Conservation (phyloP, 2,329 filamentous ascomycete genomes). For the Xylariaceae sp. region DNA sequence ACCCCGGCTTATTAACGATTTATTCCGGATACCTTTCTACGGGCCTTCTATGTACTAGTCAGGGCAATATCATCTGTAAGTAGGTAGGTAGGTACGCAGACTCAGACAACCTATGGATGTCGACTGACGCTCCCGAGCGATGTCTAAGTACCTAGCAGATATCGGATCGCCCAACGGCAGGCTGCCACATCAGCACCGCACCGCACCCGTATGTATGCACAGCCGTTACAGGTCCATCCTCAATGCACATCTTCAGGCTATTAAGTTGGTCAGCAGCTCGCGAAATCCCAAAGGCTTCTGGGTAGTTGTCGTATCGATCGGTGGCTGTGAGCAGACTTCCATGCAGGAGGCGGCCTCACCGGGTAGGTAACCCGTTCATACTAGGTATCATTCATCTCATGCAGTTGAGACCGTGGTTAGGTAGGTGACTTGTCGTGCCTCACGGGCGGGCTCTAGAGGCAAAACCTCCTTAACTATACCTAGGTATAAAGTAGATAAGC, state of each 20-base stretch:
- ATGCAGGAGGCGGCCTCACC: background rate
- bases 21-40: background rate
- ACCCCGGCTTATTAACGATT: slow-evolving; percentile 5
- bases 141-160: too few relatives aligned
- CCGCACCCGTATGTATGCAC: background rate
- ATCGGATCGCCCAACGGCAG: slow-evolving; percentile 1
- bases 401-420: background rate
- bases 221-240: background rate
- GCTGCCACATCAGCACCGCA: slow-evolving; percentile 11
- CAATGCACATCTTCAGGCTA: background rate
- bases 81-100: too few relatives aligned
- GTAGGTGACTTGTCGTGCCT: too few relatives aligned
- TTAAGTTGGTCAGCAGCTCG: background rate
- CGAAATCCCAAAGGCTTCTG: too few relatives aligned
- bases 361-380: too few relatives aligned
- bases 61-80: too few relatives aligned
- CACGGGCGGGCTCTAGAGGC: too few relatives aligned
- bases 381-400: background rate
- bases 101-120: too few relatives aligned
- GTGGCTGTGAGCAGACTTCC: background rate
- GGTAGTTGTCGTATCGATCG: background rate
- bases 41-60: background rate
- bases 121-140: too few relatives aligned
- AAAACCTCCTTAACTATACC: too few relatives aligned
- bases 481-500: too few relatives aligned